Evolutionary conservation across 371 early-diverging fungal genomes (phyloP), one percentile per base, ranked within the genome.

Genomic region (Mucor mucedo): DNA sequence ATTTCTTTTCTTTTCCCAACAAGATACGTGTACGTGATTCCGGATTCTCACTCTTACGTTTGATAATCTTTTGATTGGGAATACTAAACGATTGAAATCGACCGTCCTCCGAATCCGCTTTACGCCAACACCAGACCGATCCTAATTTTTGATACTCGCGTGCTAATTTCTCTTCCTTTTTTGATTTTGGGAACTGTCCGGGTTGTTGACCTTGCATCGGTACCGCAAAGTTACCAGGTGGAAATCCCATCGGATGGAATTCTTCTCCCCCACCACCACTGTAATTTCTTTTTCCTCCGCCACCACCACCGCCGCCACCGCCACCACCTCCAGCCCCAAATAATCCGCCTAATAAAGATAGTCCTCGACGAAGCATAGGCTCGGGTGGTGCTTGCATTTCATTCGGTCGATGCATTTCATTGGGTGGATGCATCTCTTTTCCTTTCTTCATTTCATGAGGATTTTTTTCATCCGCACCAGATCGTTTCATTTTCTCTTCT

Each of bases 61-160:
- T 63, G 29, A 69, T 69, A 2, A 65, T 44, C 10, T 69, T 60
- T 48, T 69, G 70, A 28, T 69, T 69, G 1, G 61, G 16, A 3
- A 69, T 60, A 47, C 47, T 60, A 27, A 69, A 69, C 1, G 65
- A 61, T 42, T 69, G 61, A 41, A 68, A 61, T 11, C 58, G 58
- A 2, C 33, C 4, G 13, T 48, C 48, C 29, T 52, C 32, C 5
- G 32, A 13, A 32, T 10, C 40, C 0, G 40, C 45, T 21, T 56
- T 27, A n/a, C 69, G 50, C 69, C 69, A 69, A n/a, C 60, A 59
- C 40, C 55, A 69, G 32, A 69, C 55, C 0, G 47, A 39, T 1
- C 64, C 64, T 9, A 69, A 35, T 32, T 69, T 60, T 38, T 42
- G 60, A 52, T 69, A 69, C 29, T 69, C 47, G 33, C 39, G 41